A percentile compares a stretch with the other conserved stretches of the same genome.
Conservation (phyloP, 257 asterid genomes). For the Plantago major region DNA sequence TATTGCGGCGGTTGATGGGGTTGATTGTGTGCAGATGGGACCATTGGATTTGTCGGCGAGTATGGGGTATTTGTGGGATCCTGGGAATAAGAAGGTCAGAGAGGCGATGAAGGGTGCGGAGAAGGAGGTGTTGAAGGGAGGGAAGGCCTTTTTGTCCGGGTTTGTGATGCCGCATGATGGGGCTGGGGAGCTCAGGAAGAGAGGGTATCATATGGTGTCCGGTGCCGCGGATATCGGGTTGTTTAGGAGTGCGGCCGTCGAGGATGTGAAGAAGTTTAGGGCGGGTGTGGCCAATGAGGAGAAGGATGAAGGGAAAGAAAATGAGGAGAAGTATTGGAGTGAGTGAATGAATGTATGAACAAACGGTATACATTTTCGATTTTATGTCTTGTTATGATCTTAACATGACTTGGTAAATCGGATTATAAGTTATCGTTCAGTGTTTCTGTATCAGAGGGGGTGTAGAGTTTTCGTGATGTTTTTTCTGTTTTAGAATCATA, state of each 20-base stretch:
- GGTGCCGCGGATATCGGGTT: constrained; percentile 13
- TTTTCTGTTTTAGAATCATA: no score
- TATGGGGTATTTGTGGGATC: constrained; percentile 20
- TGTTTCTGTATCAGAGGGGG: no score
- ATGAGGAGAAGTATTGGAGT: constrained; percentile 13
- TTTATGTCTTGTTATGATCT: no score
- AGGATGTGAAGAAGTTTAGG: constrained; percentile 15
- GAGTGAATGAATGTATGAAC: background rate
- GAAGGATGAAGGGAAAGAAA: background rate
- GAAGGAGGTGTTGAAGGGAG: constrained; percentile 13
- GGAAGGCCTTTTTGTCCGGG: constrained; percentile 9
- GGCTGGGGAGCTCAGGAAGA: background rate
- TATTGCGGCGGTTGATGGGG: constrained; percentile 10
- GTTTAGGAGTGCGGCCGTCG: constrained; percentile 13
- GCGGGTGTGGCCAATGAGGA: background rate
- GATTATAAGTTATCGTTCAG: no score
- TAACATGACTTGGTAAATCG: no score
- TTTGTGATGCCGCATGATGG: constrained; percentile 16
- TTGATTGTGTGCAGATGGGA: constrained; percentile 17
- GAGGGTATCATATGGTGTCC: constrained; percentile 16
- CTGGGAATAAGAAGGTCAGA: constrained; percentile 12
- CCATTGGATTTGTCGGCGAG: constrained; percentile 18
- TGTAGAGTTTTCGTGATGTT: no score
- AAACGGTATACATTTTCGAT: no score
- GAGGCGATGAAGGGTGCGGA: constrained; percentile 3